Percentiles rank a stretch among this genome's conserved stretches.
These are phyloP conservation scores for Phascolomyces articulosus DNA, from an alignment of 371 early-diverging fungal genomes.

Conservation along the genomic window DNA sequence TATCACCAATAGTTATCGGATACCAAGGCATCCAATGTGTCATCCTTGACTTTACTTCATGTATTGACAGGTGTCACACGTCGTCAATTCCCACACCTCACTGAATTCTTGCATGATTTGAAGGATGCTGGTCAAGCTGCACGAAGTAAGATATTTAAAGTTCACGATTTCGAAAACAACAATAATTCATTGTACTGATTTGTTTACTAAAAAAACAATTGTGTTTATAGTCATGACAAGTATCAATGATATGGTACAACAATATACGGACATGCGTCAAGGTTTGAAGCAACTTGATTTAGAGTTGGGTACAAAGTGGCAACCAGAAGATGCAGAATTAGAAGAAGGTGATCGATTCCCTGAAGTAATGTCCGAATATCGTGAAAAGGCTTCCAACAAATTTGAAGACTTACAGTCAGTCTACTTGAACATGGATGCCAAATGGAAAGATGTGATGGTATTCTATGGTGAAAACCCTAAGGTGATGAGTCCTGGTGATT, in stretches of 20 bases:
- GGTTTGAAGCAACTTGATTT: conserved; percentile 23
- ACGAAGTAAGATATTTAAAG: conserved; percentile 43
- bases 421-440: conserved; percentile 48
- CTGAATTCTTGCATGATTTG: conserved; percentile 41
- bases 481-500: conserved; percentile 37
- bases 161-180: too few relatives aligned
- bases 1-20: conserved; percentile 42
- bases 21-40: conserved; percentile 49
- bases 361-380: conserved; percentile 38
- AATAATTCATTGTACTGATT: too few relatives aligned
- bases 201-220: too few relatives aligned
- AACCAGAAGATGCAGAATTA: conserved; percentile 18
- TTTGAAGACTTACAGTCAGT: conserved; percentile 47
- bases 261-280: conserved; percentile 33
- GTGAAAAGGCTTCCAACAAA: conserved; percentile 26
- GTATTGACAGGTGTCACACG: conserved; percentile 48
- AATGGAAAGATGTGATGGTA: conserved; percentile 45
- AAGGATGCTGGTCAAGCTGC: conserved; percentile 43
- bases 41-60: conserved; percentile 50
- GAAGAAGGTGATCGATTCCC: conserved; percentile 37
- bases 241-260: conserved; percentile 30
- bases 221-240: conserved; percentile 27
- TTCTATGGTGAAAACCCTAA: conserved; percentile 42
- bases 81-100: conserved; percentile 50
- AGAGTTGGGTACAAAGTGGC: conserved; percentile 27